Percentiles rank a stretch among this genome's conserved stretches.
Conservation (phyloP, 176 grass and related monocot genomes). For the Ananas comosus region DNA sequence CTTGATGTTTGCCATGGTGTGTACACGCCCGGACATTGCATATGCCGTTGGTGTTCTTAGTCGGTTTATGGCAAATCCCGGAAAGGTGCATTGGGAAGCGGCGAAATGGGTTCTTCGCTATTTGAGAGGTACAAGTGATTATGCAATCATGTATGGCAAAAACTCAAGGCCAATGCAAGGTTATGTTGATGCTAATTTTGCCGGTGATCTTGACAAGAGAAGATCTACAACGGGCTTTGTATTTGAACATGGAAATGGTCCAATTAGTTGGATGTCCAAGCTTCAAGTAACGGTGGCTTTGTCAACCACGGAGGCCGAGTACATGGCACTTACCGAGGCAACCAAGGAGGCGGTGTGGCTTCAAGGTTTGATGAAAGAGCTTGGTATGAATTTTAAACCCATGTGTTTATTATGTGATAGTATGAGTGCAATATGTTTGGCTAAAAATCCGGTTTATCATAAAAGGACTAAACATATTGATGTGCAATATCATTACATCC, state of each 20-base stretch:
- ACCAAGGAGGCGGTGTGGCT: neutral
- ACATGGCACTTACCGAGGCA: neutral
- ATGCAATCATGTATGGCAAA: neutral
- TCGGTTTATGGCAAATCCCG: slow-evolving; percentile 2
- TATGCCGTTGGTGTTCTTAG: neutral
- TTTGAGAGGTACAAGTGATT: neutral
- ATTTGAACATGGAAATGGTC: neutral
- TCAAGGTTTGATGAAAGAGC: neutral
- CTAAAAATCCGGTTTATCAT: neutral
- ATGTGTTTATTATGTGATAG: no score
- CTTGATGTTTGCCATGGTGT: slow-evolving; percentile 1
- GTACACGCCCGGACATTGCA: neutral
- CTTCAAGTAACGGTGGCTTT: slow-evolving; percentile 5
- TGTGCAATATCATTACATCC: no score
- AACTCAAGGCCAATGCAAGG: neutral
- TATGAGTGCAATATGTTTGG: no score
- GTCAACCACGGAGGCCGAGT: neutral
- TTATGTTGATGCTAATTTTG: neutral
- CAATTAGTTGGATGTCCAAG: slow-evolving; percentile 1
- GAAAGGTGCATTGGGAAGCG: neutral
- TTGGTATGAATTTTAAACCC: neutral
- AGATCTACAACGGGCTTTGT: neutral
- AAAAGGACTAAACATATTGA: neutral
- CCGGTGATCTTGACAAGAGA: neutral
- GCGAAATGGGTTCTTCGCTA: slow-evolving; percentile 17